Conservation (phyloP, 2,329 filamentous ascomycete genomes). For the Daldinia eschscholtzii region DNA sequence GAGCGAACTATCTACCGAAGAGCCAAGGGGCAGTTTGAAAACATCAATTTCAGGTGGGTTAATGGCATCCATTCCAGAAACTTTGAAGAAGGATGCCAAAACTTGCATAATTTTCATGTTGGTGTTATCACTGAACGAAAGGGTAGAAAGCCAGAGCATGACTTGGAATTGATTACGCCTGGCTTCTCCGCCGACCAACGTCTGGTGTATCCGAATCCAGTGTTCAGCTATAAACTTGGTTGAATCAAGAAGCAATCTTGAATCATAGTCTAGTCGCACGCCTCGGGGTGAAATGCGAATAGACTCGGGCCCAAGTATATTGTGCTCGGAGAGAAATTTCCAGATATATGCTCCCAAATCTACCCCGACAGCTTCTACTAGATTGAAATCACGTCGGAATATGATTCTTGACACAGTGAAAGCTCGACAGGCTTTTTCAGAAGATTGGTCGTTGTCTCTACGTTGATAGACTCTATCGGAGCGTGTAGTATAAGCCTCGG, state of each 20-base stretch:
- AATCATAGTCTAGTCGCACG: conserved; percentile 21
- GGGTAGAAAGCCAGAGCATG: conserved; percentile 40
- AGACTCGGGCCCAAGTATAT: neutral
- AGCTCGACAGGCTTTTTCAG: conserved; percentile 12
- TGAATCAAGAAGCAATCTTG: conserved; percentile 9
- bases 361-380: neutral
- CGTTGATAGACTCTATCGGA: conserved; percentile 53
- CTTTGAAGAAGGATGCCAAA: conserved; percentile 29
- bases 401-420: conserved; percentile 26
- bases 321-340: conserved; percentile 6
- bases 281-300: neutral
- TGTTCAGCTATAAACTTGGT: conserved; percentile 9
- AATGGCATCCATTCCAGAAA: conserved; percentile 15
- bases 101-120: conserved; percentile 33
- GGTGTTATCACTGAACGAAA: conserved; percentile 15
- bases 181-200: neutral
- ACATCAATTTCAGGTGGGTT: neutral
- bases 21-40: conserved; percentile 3
- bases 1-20: neutral
- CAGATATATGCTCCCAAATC: conserved; percentile 11
- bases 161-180: conserved; percentile 23
- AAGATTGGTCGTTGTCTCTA: conserved; percentile 47
- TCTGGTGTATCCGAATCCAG: conserved; percentile 18
- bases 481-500: conserved; percentile 51
- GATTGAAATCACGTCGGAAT: conserved; percentile 1